Evolutionary conservation across 2,329 filamentous ascomycete species (phyloP).

Genomic region (Exophiala lecanii-corni): DNA sequence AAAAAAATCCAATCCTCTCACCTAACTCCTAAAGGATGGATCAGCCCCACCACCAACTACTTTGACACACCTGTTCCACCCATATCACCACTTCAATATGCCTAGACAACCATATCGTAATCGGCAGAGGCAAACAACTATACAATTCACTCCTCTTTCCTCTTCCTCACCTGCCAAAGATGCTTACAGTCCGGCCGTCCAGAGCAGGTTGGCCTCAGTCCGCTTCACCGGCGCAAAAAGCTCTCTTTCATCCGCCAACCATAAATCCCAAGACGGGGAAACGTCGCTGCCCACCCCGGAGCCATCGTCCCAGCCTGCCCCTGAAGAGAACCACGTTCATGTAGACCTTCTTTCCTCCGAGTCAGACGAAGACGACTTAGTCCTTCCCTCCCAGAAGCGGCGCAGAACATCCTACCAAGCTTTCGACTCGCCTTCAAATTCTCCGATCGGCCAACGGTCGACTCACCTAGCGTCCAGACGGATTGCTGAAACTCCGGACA

Average conservation of each 20-base stretch:
- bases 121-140: slow-evolving; percentile 35
- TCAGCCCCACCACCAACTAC: too few species aligned
- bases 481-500: background rate
- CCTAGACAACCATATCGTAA: slow-evolving; percentile 5
- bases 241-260: background rate
- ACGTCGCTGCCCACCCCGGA: slow-evolving; percentile 19
- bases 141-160: slow-evolving; percentile 37
- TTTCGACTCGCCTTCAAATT: background rate
- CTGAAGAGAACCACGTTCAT: background rate
- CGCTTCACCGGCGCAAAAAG: slow-evolving; percentile 27
- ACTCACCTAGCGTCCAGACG: background rate
- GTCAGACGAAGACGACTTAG: slow-evolving; percentile 21
- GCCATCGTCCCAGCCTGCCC: slow-evolving; percentile 20
- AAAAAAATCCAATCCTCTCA: too few species aligned
- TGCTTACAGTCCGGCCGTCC: slow-evolving; percentile 22
- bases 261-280: slow-evolving; percentile 2
- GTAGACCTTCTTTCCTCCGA: slow-evolving; percentile 4
- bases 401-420: slow-evolving; percentile 5
- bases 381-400: slow-evolving; percentile 20
- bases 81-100: background rate
- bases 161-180: slow-evolving; percentile 28
- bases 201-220: slow-evolving; percentile 32
- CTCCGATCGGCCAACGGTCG: background rate
- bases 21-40: too few species aligned
- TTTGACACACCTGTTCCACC: background rate